These are phyloP conservation scores for Xylaria cubensis DNA, from an alignment of 495 filamentous ascomycete species.

Conservation along the genomic window DNA sequence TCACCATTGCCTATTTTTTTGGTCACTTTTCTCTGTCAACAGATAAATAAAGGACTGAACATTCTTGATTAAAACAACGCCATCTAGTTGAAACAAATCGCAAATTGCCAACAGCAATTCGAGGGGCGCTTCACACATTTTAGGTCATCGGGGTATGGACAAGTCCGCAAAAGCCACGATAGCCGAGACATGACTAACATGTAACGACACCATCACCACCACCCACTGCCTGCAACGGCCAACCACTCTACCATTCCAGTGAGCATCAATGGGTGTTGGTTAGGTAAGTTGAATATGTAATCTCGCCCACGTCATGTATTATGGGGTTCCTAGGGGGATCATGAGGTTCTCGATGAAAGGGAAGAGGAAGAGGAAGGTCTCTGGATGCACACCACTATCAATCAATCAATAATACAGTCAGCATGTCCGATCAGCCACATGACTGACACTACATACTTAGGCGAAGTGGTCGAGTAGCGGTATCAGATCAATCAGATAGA, in stretches of 20 bases:
- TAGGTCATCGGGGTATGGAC: neutral
- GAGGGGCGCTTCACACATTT: too few species aligned
- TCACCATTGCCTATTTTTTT: too few species aligned
- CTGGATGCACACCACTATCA: neutral
- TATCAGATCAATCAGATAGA: neutral
- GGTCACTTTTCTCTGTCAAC: too few species aligned
- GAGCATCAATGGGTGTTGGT: neutral
- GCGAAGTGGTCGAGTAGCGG: neutral
- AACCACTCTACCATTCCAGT: neutral
- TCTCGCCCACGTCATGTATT: too few species aligned
- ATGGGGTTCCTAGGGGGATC: neutral
- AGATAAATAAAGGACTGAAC: too few species aligned
- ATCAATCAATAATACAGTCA: neutral
- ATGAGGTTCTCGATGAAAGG: neutral
- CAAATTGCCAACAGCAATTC: too few species aligned
- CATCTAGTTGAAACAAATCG: too few species aligned
- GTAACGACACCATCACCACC: neutral
- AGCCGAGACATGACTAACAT: neutral
- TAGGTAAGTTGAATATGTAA: neutral
- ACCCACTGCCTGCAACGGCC: neutral
- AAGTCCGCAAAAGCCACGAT: neutral
- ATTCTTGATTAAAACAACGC: too few species aligned
- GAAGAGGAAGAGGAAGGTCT: neutral
- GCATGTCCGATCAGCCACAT: neutral
- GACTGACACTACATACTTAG: neutral